These are phyloP conservation scores for Butyriboletus loyo DNA, from an alignment of 768 basidiomycete genomes.

Conservation along the genomic window DNA sequence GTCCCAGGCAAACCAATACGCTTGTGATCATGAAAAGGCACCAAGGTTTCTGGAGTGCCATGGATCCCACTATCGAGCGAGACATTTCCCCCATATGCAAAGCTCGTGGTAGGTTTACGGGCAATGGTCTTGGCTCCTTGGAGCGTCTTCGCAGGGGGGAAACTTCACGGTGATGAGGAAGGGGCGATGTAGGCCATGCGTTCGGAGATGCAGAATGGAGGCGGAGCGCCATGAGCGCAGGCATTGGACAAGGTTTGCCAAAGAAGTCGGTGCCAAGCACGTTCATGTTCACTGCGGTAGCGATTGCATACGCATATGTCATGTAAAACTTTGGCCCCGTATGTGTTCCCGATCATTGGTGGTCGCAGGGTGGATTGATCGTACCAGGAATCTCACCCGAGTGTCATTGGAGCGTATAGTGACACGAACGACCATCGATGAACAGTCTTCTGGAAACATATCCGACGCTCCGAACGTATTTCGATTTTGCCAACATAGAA, in stretches of 20 bases:
- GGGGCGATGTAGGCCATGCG: slow-evolving; percentile 34
- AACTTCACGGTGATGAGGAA: slow-evolving; percentile 30
- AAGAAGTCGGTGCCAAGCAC: slow-evolving; percentile 36
- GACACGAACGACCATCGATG: no score
- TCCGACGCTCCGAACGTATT: not conserved
- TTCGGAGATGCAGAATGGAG: slow-evolving; percentile 25
- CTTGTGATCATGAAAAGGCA: slow-evolving; percentile 47
- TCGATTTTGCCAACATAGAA: not conserved
- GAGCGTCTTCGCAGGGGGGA: slow-evolving; percentile 31
- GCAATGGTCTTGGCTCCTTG: slow-evolving; percentile 36
- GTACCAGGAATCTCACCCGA: no score
- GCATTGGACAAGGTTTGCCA: slow-evolving; percentile 40
- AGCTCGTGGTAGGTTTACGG: slow-evolving; percentile 30
- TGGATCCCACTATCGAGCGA: slow-evolving; percentile 47
- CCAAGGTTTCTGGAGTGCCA: slow-evolving; percentile 44
- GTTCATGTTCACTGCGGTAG: slow-evolving; percentile 38
- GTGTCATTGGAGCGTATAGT: no score
- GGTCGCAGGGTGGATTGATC: no score
- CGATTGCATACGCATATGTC: slow-evolving; percentile 40
- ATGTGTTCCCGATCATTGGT: no score
- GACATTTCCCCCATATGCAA: slow-evolving; percentile 43
- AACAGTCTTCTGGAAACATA: no score
- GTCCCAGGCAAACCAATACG: slow-evolving; percentile 47
- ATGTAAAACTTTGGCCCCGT: no score
- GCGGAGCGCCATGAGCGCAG: slow-evolving; percentile 32